Evolutionary conservation across 257 asterid species (phyloP), one percentile per base, ranked within the genome.

Genomic region (Solanum paucissectum): DNA sequence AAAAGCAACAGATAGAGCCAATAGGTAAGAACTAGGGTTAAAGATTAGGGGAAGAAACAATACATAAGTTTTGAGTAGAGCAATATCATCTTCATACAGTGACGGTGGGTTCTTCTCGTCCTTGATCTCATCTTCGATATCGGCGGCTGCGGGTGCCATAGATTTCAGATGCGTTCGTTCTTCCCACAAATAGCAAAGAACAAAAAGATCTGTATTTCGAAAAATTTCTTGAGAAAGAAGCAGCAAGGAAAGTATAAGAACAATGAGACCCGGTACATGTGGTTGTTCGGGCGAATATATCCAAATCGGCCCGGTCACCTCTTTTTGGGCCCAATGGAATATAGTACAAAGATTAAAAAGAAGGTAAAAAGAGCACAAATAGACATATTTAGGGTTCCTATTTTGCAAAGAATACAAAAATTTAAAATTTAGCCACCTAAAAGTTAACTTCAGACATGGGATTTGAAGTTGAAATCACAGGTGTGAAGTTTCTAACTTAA

Each of bases 61-160:
- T 92, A 94, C 98, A 87, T 95, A 96, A 81, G 99, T 95, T 87
- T 96, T 96, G 87, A 96, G 98, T 62, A 96, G 95, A 23, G 99
- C 98, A 34, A 96, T 96, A 87, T 96, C 99, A 82, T 93, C 99
- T 86, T 96, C 99, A 81, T 96, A 98, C 33, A 95, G 96, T 20
- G 99, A 98, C 73, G 91, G 92, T 18, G 98, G 98, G 86, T 94
- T 96, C 93, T 96, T 95, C 97, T 96, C 98, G 92, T 96, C 98
- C 93, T 92, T 95, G 94, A 95, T 94, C 90, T 94, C 96, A 79
- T 96, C 97, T 42, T 96, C 98, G 20, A 91, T 89, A 12, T 94
- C 96, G 7, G 91, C 66, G 3, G 91, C 79, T 16, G 93, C 64
- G 7, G 92, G 89, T 68, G 91, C 90, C 91, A 89, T 91, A 4